Evolutionary conservation across 306 rosid species (phyloP).

Genomic region (Albizia julibrissin): DNA sequence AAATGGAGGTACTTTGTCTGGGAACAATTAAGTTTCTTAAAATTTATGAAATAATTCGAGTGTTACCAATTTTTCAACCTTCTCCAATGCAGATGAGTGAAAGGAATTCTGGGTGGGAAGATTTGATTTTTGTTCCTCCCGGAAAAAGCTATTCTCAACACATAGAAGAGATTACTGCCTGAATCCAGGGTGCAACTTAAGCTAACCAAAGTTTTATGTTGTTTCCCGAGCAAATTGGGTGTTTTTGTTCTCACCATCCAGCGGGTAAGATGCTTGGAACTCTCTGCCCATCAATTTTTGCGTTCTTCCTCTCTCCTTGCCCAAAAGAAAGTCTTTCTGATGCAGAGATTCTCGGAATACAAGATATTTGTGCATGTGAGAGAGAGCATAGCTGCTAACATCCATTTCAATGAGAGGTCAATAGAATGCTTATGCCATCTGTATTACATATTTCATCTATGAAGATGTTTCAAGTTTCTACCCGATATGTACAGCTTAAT

Average conservation of each 20-base stretch:
- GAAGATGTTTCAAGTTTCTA: conserved; percentile 14
- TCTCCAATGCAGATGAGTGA: conserved; percentile 67
- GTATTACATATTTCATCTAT: conserved; percentile 15
- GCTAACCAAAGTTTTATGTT: conserved; percentile 41
- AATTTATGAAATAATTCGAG: conserved; percentile 15
- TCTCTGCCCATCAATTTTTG: conserved; percentile 27
- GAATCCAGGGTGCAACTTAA: conserved; percentile 47
- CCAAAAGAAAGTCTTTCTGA: conserved; percentile 31
- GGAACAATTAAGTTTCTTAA: conserved; percentile 17
- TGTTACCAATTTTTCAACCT: conserved; percentile 30
- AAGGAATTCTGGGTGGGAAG: conserved; percentile 88
- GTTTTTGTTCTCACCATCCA: conserved; percentile 36
- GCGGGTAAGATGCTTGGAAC: conserved; percentile 47
- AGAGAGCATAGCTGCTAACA: conserved; percentile 30
- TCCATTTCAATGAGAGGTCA: conserved; percentile 36
- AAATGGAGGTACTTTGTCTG: conserved; percentile 81
- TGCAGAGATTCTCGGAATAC: conserved; percentile 43
- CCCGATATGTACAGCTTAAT: conserved; percentile 41
- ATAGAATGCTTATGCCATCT: conserved; percentile 32
- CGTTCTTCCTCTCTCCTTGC: conserved; percentile 19
- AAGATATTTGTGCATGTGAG: conserved; percentile 24
- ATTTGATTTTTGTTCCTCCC: conserved; percentile 91
- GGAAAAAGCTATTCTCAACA: conserved; percentile 88
- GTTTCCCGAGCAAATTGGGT: conserved; percentile 41
- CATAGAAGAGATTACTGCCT: conserved; percentile 68